Percentiles rank a stretch among this genome's conserved stretches.
phyloP scores from a whole-genome alignment of 192 early-diverging fungal genomes.

The Oehlia diaphana region DNA sequence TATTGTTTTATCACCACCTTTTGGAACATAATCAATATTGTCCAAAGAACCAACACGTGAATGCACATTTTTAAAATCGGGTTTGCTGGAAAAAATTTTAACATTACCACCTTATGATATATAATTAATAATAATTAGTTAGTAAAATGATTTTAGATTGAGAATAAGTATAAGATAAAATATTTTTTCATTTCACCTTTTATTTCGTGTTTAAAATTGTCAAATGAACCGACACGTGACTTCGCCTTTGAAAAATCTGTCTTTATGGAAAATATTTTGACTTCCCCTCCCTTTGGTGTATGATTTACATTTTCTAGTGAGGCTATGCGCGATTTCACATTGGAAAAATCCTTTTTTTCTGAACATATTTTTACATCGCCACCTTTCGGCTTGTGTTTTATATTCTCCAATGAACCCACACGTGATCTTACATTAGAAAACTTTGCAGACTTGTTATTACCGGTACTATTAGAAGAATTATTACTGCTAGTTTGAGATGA shows the following conservation, averaged over 20 bases:
- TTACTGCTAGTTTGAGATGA: slow-evolving; percentile 24
- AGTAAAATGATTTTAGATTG: slow-evolving; percentile 34
- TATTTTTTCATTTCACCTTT: slow-evolving; percentile 39
- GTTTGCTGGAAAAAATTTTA: slow-evolving; percentile 41
- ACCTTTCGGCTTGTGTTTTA: slow-evolving; percentile 47
- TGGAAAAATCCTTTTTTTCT: slow-evolving; percentile 36
- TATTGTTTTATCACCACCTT: slow-evolving; percentile 40
- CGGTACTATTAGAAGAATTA: slow-evolving; percentile 32
- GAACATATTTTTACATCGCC: slow-evolving; percentile 40
- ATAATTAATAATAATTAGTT: slow-evolving; percentile 42
- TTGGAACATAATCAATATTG: slow-evolving; percentile 43
- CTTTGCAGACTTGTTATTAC: background rate
- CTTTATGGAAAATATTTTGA: slow-evolving; percentile 30
- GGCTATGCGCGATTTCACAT: slow-evolving; percentile 42
- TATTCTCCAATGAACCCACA: slow-evolving; percentile 47
- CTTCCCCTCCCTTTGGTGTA: slow-evolving; percentile 42
- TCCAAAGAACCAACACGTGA: slow-evolving; percentile 48
- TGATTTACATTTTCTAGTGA: slow-evolving; percentile 48
- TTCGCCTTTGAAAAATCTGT: slow-evolving; percentile 33
- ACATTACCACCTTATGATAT: slow-evolving; percentile 43
- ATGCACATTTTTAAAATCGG: slow-evolving; percentile 34
- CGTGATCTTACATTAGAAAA: slow-evolving; percentile 41
- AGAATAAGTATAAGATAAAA: background rate
- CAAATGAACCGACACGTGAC: slow-evolving; percentile 47
- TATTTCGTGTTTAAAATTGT: slow-evolving; percentile 39